Conservation (phyloP, 2,329 filamentous ascomycete genomes). For the Beauveria caledonica region DNA sequence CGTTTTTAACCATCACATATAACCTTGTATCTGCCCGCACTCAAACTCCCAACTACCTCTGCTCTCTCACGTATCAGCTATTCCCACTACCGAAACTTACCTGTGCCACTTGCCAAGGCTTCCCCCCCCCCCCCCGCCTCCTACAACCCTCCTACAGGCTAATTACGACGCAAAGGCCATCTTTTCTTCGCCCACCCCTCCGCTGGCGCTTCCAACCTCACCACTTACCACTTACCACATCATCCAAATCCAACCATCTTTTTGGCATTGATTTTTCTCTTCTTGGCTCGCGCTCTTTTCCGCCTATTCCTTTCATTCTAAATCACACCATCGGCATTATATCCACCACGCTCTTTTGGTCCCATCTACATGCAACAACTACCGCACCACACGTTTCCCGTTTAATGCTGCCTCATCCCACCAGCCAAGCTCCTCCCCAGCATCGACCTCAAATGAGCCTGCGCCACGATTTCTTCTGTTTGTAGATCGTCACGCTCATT, state of each 20-base stretch:
- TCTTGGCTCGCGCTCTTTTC: neutral
- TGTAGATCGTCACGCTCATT: neutral
- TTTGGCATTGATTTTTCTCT: neutral
- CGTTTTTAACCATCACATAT: neutral
- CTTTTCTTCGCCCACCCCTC: neutral
- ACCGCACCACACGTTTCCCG: neutral
- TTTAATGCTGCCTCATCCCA: neutral
- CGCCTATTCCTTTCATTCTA: neutral
- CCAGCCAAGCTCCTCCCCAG: neutral
- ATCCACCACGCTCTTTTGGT: neutral
- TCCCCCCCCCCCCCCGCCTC: neutral
- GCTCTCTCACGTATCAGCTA: neutral
- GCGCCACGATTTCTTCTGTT: neutral
- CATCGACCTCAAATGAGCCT: neutral
- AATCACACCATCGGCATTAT: neutral
- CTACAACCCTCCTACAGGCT: neutral
- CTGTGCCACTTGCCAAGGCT: slow-evolving; percentile 6
- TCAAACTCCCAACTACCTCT: neutral
- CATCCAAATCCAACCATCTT: neutral
- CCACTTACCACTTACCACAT: neutral
- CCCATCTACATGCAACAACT: neutral
- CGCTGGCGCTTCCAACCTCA: neutral
- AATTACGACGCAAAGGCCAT: neutral
- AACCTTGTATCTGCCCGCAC: neutral
- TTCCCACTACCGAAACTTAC: neutral